phyloP scores from a whole-genome alignment of 2,329 filamentous ascomycete species.

The Coniochaeta prunicola region DNA sequence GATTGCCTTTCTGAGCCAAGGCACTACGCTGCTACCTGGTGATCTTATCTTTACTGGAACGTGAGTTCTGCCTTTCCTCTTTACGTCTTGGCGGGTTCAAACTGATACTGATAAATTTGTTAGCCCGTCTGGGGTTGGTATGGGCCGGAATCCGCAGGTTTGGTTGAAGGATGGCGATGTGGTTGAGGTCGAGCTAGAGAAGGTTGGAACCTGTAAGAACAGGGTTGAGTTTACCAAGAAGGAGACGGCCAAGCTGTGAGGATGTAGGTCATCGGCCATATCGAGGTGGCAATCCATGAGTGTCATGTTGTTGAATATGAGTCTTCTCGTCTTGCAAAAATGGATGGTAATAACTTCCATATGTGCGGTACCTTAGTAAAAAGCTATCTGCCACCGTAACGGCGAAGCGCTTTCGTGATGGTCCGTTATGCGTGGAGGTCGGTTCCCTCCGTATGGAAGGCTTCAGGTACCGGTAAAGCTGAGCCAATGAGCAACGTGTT shows the following conservation, averaged over 20 bases:
- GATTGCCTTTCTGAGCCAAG: conserved; percentile 52
- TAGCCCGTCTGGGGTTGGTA: conserved; percentile 23
- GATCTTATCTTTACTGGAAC: conserved; percentile 63
- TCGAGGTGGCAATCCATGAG: too few relatives aligned
- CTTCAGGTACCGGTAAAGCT: neutral
- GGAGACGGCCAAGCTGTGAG: conserved; percentile 2
- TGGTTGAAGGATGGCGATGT: conserved; percentile 66
- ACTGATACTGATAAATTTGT: neutral
- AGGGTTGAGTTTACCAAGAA: conserved; percentile 32
- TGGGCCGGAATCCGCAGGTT: conserved; percentile 58
- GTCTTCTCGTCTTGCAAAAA: neutral
- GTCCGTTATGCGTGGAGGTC: neutral
- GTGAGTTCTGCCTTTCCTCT: conserved; percentile 27
- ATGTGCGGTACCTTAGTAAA: too few relatives aligned
- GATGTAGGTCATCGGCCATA: neutral
- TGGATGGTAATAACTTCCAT: too few relatives aligned
- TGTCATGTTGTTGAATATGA: neutral
- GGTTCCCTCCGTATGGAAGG: neutral
- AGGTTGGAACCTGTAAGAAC: conserved; percentile 54
- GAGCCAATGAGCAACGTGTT: neutral
- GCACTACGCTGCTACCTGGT: conserved; percentile 55
- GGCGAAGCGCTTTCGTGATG: neutral
- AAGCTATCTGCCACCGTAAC: neutral
- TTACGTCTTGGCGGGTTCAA: neutral
- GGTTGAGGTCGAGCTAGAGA: conserved; percentile 61